Conservation (phyloP, 1,284 basidiomycete genomes). For the Abortiporus biennis region DNA sequence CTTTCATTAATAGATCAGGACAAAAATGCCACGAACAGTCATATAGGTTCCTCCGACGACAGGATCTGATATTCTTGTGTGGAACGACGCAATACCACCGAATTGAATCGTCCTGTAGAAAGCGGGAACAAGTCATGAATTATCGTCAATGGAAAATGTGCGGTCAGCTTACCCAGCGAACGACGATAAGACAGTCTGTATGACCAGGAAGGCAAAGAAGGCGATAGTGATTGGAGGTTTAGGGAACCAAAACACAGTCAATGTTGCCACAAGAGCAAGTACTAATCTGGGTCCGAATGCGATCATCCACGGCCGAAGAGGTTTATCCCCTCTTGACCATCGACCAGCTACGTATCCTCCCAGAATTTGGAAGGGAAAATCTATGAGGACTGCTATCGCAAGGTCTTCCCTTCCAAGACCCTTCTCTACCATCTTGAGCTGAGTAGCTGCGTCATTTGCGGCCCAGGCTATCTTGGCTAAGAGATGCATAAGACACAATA, state of each 20-base stretch:
- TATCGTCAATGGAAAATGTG: slow-evolving; percentile 5
- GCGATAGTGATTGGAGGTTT: slow-evolving; percentile 62
- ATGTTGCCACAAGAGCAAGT: slow-evolving; percentile 71
- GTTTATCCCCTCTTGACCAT: slow-evolving; percentile 78
- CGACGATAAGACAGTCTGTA: slow-evolving; percentile 80
- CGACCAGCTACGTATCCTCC: slow-evolving; percentile 95
- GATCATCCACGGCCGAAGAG: slow-evolving; percentile 82
- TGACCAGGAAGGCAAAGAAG: slow-evolving; percentile 79
- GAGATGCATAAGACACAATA: slow-evolving; percentile 83
- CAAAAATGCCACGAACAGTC: slow-evolving; percentile 76
- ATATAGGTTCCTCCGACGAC: slow-evolving; percentile 97
- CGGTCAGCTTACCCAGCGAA: slow-evolving; percentile 78
- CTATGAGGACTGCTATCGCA: slow-evolving; percentile 90
- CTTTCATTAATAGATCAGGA: too few species aligned
- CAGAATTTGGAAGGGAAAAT: slow-evolving; percentile 96
- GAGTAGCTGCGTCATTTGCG: slow-evolving; percentile 90
- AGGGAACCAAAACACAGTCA: slow-evolving; percentile 86
- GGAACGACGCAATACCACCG: slow-evolving; percentile 97
- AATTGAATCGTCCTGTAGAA: slow-evolving; percentile 87
- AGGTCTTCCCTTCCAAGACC: slow-evolving; percentile 94
- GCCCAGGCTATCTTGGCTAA: slow-evolving; percentile 96
- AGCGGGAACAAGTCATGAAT: neutral
- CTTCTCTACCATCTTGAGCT: slow-evolving; percentile 95
- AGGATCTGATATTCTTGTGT: slow-evolving; percentile 95
- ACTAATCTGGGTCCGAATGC: slow-evolving; percentile 87